Evolutionary conservation across 2,329 filamentous ascomycete species (phyloP).

Genomic region (Clarireedia sp.): DNA sequence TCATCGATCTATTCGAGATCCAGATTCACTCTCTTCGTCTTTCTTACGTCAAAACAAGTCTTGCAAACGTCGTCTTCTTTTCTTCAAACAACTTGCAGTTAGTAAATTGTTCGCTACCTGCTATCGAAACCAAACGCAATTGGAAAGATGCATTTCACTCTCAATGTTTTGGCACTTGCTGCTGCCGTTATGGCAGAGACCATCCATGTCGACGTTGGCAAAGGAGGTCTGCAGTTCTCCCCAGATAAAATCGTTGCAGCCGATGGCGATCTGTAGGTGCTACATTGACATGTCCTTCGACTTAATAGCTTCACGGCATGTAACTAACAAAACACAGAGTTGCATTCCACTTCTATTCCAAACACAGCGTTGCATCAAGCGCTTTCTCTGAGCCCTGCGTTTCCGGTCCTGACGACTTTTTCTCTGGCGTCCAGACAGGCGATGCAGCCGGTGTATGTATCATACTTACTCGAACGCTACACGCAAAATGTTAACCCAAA

Average conservation of each 20-base stretch:
- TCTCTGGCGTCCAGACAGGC: constrained; percentile 56
- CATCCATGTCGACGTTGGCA: constrained; percentile 59
- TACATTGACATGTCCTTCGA: constrained; percentile 40
- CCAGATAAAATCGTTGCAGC: constrained; percentile 57
- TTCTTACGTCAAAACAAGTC: neutral
- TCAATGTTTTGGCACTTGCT: neutral
- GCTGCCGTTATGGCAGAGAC: constrained; percentile 16
- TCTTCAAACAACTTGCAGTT: neutral
- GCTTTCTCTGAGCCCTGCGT: constrained; percentile 63
- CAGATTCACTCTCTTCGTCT: neutral
- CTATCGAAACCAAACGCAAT: neutral
- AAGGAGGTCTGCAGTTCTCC: constrained; percentile 47
- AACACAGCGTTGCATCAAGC: constrained; percentile 78
- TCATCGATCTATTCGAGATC: neutral
- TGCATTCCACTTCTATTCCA: constrained; percentile 33
- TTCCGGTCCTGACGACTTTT: constrained; percentile 50
- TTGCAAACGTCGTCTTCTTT: too few species aligned
- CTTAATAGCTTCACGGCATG: constrained; percentile 47
- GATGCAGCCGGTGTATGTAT: neutral
- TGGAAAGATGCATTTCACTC: neutral
- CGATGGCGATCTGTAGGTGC: constrained; percentile 38
- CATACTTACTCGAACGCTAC: constrained; percentile 37
- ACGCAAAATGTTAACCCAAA: constrained; percentile 18
- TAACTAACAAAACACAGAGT: constrained; percentile 21
- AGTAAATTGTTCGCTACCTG: neutral